A percentile compares a stretch with the other conserved stretches of the same genome.
phyloP scores from a whole-genome alignment of 345 rosid species.

The Jatropha curcas region DNA sequence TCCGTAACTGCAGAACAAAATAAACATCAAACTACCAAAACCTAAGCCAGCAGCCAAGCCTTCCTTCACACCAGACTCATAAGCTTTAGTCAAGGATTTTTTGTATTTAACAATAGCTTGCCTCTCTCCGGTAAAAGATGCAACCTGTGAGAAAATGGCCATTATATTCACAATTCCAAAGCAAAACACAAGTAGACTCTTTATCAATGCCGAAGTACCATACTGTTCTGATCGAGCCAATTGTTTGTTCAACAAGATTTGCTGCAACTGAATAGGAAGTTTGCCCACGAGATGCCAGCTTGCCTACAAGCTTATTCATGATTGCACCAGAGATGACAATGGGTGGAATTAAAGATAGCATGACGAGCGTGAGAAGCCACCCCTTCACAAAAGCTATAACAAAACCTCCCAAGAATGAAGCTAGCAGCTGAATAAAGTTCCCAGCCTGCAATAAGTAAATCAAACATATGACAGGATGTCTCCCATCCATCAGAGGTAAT shows the following conservation, averaged over 20 bases:
- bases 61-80: slow-evolving; percentile 14
- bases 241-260: slow-evolving; percentile 12
- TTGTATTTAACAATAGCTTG: slow-evolving; percentile 15
- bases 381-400: slow-evolving; percentile 23
- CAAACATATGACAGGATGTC: neutral
- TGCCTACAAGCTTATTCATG: slow-evolving; percentile 7
- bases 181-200: too few relatives aligned
- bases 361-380: slow-evolving; percentile 27
- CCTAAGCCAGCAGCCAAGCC: slow-evolving; percentile 23
- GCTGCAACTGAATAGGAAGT: slow-evolving; percentile 17
- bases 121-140: slow-evolving; percentile 28
- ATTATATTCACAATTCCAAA: neutral
- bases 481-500: neutral
- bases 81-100: slow-evolving; percentile 13
- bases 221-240: slow-evolving; percentile 31
- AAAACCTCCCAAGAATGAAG: slow-evolving; percentile 19
- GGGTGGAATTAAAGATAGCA: slow-evolving; percentile 19
- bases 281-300: slow-evolving; percentile 15
- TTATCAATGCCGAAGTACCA: neutral
- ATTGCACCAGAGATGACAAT: slow-evolving; percentile 18
- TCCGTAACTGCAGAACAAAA: slow-evolving; percentile 18
- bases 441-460: slow-evolving; percentile 21
- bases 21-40: neutral
- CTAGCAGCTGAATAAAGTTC: slow-evolving; percentile 9
- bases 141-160: slow-evolving; percentile 11